These are phyloP conservation scores for Aspergillus panamensis DNA, from an alignment of 495 filamentous ascomycete genomes.

Conservation along the genomic window DNA sequence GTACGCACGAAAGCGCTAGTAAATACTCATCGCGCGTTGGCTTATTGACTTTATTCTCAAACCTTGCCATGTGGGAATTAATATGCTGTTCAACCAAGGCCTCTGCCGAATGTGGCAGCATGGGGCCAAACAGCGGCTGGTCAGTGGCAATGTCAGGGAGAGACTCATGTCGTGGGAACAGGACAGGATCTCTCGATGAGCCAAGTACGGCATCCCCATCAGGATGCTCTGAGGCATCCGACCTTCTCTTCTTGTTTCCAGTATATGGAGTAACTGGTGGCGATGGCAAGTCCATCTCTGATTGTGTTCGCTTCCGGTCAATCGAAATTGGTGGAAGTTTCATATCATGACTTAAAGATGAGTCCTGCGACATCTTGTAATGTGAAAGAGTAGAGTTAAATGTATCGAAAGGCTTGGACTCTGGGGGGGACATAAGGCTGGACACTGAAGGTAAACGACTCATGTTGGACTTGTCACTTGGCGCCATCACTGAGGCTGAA, in stretches of 20 bases:
- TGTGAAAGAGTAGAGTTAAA: conserved; percentile 47
- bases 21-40: conserved; percentile 69
- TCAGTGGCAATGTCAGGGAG: conserved; percentile 43
- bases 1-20: conserved; percentile 62
- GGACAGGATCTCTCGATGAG: conserved; percentile 54
- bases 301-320: conserved; percentile 47
- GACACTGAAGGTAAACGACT: conserved; percentile 50
- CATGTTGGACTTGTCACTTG: conserved; percentile 38
- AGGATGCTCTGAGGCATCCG: conserved; percentile 40
- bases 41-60: conserved; percentile 56
- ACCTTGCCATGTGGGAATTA: conserved; percentile 54
- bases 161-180: conserved; percentile 54
- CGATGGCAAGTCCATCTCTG: conserved; percentile 57
- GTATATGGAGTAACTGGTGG: conserved; percentile 69
- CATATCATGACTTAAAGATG: conserved; percentile 38
- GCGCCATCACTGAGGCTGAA: conserved; percentile 22
- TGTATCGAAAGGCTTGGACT: conserved; percentile 57
- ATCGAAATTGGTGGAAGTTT: conserved; percentile 49
- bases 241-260: conserved; percentile 50
- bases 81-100: conserved; percentile 64
- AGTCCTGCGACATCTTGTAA: conserved; percentile 30
- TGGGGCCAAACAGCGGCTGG: conserved; percentile 54
- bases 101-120: conserved; percentile 43
- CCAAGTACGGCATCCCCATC: conserved; percentile 32
- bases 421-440: conserved; percentile 75